phyloP scores from a whole-genome alignment of 2,329 filamentous ascomycete genomes.

The Pseudocercospora pini-densiflorae region DNA sequence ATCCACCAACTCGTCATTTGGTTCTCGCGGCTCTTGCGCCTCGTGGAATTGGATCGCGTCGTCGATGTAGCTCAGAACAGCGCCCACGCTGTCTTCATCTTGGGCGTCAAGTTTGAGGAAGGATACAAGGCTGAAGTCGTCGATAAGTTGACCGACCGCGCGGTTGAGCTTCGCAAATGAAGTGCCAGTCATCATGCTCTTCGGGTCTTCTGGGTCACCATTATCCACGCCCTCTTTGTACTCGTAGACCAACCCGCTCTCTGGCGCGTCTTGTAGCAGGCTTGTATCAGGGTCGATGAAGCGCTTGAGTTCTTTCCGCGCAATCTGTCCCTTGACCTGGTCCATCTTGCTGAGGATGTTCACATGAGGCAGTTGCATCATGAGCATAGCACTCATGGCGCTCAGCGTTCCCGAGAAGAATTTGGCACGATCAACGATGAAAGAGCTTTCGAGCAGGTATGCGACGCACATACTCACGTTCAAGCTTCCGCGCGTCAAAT shows the following conservation, averaged over 20 bases:
- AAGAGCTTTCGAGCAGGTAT: conserved; percentile 94
- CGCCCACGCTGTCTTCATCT: conserved; percentile 87
- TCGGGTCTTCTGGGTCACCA: conserved; percentile 64
- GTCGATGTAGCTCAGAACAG: conserved; percentile 88
- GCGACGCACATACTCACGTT: conserved; percentile 92
- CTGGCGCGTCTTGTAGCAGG: conserved; percentile 79
- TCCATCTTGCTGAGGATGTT: conserved; percentile 99
- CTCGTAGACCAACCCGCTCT: conserved; percentile 52
- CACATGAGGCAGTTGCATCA: conserved; percentile 95
- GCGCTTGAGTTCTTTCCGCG: conserved; percentile 83
- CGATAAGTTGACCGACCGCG: conserved; percentile 88
- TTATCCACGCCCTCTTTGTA: conserved; percentile 49
- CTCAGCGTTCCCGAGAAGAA: conserved; percentile 96
- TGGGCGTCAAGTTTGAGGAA: conserved; percentile 89
- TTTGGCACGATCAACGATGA: conserved; percentile 93
- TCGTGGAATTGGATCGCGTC: conserved; percentile 94
- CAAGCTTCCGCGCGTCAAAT: conserved; percentile 78
- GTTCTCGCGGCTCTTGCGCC: conserved; percentile 87
- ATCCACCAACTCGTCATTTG: conserved; percentile 65
- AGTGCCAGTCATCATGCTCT: conserved; percentile 76
- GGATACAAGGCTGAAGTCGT: conserved; percentile 97
- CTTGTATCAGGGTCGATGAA: conserved; percentile 87
- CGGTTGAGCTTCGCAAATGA: conserved; percentile 83
- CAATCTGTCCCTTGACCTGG: conserved; percentile 85
- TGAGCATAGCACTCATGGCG: conserved; percentile 98